Evolutionary conservation across 108 stramenopile genomes (phyloP), one percentile per base, ranked within the genome.

Genomic region (Nitzschia sp.): DNA sequence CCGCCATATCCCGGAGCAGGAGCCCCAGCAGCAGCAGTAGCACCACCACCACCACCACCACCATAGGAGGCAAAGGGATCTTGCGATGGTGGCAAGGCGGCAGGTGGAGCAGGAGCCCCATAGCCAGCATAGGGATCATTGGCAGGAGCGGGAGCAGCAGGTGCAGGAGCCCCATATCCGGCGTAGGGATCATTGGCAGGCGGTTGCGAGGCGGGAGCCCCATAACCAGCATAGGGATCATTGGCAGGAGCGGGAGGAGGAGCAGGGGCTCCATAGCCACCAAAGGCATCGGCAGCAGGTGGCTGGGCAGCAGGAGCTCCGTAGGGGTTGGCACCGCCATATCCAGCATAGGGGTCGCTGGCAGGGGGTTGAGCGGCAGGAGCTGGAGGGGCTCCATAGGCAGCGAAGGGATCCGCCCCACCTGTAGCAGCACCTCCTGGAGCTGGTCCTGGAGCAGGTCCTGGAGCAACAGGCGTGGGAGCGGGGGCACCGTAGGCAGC

Each of bases 201-300:
- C 44, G 67, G 59, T 17, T 17, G 76, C 59, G 48, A 52, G 43
- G 72, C 65, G 51, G 72, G 56, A 12, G 46, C 37, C 6, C 78
- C 51, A 29, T 19, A 56, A 7, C 74, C 80, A 19, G 73, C 81
- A 67, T 72, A 82, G 12, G 77, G 69, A 66, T 71, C 34, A 54
- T 63, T 64, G 34, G 54, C 63, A n/a, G 72, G 55, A 11, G 53
- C n/a, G 25, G 41, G 14, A 38, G 73, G 10, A 15, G 73, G 57
- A 15, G 66, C 38, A 17, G 69, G 69, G 8, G 64, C 70, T 6
- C 64, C 70, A 53, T 58, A 70, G 6, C 34, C 57, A 42, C 39
- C 53, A 43, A 51, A 54, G 14, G 77, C 65, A 58, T 69, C 72
- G 10, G 61, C 26, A 20, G 61, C 48, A 8, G 63, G 65, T 29